Evolutionary conservation across 306 rosid species (phyloP), one percentile per base, ranked within the genome.

Genomic region (Vicia faba): DNA sequence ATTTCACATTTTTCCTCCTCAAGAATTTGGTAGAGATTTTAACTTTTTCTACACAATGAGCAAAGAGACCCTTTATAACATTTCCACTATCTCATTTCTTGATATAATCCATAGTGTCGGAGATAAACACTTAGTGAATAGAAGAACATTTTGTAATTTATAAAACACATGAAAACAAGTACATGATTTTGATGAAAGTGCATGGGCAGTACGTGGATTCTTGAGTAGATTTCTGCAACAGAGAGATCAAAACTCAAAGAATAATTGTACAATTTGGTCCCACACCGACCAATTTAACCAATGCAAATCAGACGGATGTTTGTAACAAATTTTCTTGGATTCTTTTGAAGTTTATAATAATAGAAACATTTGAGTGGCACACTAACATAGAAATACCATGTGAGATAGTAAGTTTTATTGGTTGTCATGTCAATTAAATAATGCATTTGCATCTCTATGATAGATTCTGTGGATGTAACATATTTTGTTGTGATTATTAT

Each of bases 201-300:
- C 92, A 84, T 84, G 92, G 84, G 5, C 72, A 78, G 80, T 78
- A 84, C 85, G 89, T 76, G 75, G 83, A 79, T 69, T 78, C 78
- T 41, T 78, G 56, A 67, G 31, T 68, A 20, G 26, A 39, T 19
- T 53, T 23, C 25, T 14, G 76, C 40, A 16, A 28, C 50, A 64
- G 71, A 77, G 61, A 70, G 38, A 66, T 64, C 68, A 57, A 62
- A 75, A 44, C 4, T 50, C 19, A 59, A 71, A 63, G 81, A 82
- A 72, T 61, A 53, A 54, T 41, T 69, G 55, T 58, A 61, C 61
- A 73, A 50, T n/a, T 57, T 69, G 82, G 80, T 73, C 80, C 82
- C 73, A 66, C 84, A 82, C 96, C 96, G 96, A 88, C 92, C 96
- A 86, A 84, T 39, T 77, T 86, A 88, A 82, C 96, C 89, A 86